These are phyloP conservation scores for Pleurozium schreberi DNA, from an alignment of 225 moss, liverwort and hornwort species.

Conservation along the genomic window DNA sequence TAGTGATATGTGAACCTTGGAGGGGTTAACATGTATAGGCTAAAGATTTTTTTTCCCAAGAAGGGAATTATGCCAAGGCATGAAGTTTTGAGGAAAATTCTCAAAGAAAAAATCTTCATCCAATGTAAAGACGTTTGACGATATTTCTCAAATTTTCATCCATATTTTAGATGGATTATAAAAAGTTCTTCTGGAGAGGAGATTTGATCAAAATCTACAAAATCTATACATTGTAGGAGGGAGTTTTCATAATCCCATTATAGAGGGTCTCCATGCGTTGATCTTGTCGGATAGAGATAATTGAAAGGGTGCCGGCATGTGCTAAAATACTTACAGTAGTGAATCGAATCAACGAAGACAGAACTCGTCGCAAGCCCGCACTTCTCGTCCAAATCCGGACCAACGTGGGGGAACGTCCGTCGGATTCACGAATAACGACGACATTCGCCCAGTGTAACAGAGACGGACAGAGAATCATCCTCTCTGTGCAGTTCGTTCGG, in stretches of 20 bases:
- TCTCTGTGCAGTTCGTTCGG: background rate
- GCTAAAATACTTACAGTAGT: no score
- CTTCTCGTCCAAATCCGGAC: background rate
- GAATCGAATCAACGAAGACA: background rate
- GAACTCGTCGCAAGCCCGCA: background rate
- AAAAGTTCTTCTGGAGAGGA: rapidly evolving
- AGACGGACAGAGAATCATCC: background rate
- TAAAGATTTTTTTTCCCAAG: background rate
- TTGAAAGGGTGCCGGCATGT: background rate
- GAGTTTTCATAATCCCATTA: background rate
- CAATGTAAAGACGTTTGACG: rapidly evolving
- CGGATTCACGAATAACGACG: background rate
- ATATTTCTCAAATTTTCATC: background rate
- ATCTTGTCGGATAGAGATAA: background rate
- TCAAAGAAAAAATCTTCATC: background rate
- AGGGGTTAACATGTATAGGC: background rate
- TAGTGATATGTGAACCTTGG: background rate
- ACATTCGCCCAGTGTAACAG: background rate
- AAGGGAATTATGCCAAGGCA: rapidly evolving
- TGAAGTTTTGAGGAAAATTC: background rate
- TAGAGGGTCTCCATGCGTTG: no score
- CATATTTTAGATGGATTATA: background rate
- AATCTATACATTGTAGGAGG: background rate
- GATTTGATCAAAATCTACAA: background rate
- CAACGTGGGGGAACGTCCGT: background rate